phyloP scores from a whole-genome alignment of 371 early-diverging fungal genomes.

The Apophysomyces trapeziformis region DNA sequence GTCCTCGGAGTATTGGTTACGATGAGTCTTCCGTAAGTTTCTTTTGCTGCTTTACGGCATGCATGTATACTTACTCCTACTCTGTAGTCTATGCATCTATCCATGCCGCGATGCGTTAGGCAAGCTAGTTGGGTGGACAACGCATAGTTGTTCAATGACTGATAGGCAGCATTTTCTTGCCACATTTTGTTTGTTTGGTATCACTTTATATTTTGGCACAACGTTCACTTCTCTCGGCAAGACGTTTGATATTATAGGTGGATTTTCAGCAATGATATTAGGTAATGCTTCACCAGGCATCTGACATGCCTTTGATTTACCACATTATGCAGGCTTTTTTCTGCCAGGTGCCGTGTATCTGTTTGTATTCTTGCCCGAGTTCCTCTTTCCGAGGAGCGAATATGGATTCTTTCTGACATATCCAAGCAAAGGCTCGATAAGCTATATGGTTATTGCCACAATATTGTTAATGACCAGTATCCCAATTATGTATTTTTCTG shows the following conservation, averaged over 20 bases:
- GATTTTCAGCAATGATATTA: constrained; percentile 56
- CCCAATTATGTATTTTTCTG: constrained; percentile 40
- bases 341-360: constrained; percentile 49
- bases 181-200: constrained; percentile 40
- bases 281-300: constrained; percentile 16
- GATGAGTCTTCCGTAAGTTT: constrained; percentile 48
- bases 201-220: constrained; percentile 48
- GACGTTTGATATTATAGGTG: constrained; percentile 58
- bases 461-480: constrained; percentile 26
- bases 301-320: not conserved
- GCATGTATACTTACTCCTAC: not conserved
- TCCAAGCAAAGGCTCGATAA: constrained; percentile 23
- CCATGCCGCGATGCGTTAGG: constrained; percentile 59
- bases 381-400: not conserved
- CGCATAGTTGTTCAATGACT: constrained; percentile 30
- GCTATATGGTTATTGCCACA: constrained; percentile 20
- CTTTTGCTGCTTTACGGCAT: constrained; percentile 15
- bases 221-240: constrained; percentile 53
- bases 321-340: constrained; percentile 30
- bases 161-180: constrained; percentile 43
- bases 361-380: constrained; percentile 33
- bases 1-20: constrained; percentile 53
- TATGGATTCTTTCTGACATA: not conserved
- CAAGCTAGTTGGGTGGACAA: constrained; percentile 42
- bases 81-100: constrained; percentile 40